These are phyloP conservation scores for Isatis lusitanica DNA, from an alignment of 441 rosid genomes.

Conservation along the genomic window DNA sequence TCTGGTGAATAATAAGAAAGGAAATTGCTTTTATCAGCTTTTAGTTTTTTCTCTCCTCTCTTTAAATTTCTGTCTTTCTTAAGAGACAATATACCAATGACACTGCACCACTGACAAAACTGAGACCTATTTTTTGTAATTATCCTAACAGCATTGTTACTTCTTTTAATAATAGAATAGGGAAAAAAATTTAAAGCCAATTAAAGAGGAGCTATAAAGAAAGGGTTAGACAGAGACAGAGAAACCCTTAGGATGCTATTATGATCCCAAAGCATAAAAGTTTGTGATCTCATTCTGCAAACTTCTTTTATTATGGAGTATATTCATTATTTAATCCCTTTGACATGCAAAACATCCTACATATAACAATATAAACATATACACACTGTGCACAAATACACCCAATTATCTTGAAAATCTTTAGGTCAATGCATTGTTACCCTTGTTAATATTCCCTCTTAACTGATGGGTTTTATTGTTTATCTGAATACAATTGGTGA, in stretches of 20 bases:
- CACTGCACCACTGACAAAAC: conserved; percentile 36
- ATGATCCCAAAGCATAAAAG: conserved; percentile 41
- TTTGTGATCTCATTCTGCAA: conserved; percentile 37
- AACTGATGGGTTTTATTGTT: background rate
- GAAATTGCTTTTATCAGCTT: conserved; percentile 38
- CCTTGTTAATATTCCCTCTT: background rate
- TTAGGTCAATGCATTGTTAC: background rate
- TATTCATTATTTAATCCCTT: conserved; percentile 7
- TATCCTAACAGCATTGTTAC: conserved; percentile 19
- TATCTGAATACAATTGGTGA: background rate
- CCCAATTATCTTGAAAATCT: background rate
- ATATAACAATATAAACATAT: background rate
- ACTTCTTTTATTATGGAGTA: conserved; percentile 13
- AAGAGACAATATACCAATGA: conserved; percentile 30
- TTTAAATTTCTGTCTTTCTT: conserved; percentile 14
- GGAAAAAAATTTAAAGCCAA: conserved; percentile 11
- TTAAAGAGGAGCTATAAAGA: conserved; percentile 14
- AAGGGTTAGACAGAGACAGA: conserved; percentile 30
- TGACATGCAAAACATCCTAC: conserved; percentile 26
- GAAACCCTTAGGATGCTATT: conserved; percentile 32
- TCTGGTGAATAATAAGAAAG: conserved; percentile 33
- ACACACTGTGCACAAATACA: background rate
- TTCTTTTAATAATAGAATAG: conserved; percentile 25
- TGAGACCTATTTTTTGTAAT: conserved; percentile 26
- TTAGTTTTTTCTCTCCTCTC: background rate